phyloP scores from a whole-genome alignment of 148 eudicot species.

The Oxyria digyna region DNA sequence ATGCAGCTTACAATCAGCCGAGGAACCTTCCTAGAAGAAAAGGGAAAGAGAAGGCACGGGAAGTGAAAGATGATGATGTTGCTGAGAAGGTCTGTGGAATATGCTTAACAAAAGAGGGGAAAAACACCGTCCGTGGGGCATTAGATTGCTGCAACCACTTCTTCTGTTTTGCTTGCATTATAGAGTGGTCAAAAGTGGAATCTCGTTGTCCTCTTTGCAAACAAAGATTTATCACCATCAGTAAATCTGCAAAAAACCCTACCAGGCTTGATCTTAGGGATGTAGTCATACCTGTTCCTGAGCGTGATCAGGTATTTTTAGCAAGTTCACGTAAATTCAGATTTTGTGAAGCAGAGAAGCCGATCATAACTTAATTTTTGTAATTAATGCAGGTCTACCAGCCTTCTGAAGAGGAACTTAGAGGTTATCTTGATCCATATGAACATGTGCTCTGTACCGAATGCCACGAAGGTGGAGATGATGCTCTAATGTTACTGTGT shows the following conservation, averaged over 20 bases:
- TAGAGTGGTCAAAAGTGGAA: conserved; percentile 99
- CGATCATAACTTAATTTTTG: conserved; percentile 6
- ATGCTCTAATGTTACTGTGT: conserved; percentile 84
- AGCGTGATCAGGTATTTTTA: conserved; percentile 73
- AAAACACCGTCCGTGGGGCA: conserved; percentile 67
- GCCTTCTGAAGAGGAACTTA: conserved; percentile 94
- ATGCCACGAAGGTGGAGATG: conserved; percentile 90
- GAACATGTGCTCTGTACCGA: conserved; percentile 80
- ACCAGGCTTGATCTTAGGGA: conserved; percentile 37
- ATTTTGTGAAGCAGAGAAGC: too few species aligned
- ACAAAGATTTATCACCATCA: conserved; percentile 68
- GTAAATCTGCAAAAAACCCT: conserved; percentile 45
- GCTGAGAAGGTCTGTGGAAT: conserved; percentile 86
- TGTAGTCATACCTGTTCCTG: conserved; percentile 47
- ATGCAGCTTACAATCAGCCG: conserved; percentile 19
- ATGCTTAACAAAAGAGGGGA: conserved; percentile 82
- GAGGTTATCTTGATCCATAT: conserved; percentile 79
- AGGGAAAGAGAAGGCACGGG: conserved; percentile 75
- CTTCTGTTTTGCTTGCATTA: conserved; percentile 86
- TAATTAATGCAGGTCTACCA: conserved; percentile 64
- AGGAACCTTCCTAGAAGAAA: conserved; percentile 41
- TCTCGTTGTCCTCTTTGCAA: conserved; percentile 96
- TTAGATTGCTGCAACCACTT: conserved; percentile 82
- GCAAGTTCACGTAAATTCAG: too few species aligned
- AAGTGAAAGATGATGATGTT: conserved; percentile 31